Conservation (phyloP, 805 yeast genomes). For the Debaryomyces tyrocola region DNA sequence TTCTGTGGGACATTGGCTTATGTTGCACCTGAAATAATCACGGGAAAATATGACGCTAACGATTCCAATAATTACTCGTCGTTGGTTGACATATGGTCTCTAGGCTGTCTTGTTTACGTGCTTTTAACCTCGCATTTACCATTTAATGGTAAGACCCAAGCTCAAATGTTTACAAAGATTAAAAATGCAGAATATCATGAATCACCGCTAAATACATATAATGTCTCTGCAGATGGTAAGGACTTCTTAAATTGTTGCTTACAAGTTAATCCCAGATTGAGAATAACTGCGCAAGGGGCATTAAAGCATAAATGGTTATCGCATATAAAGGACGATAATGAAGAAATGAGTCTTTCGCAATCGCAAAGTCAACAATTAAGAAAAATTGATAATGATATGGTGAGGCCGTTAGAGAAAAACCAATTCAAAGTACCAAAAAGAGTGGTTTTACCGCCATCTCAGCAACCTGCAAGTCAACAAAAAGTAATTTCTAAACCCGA, state of each 20-base stretch:
- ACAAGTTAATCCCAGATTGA: conserved; percentile 69
- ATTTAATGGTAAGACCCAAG: conserved; percentile 90
- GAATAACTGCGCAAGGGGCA: conserved; percentile 78
- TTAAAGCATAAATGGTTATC: conserved; percentile 81
- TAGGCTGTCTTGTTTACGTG: conserved; percentile 92
- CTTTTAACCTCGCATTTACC: conserved; percentile 92
- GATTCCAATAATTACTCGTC: conserved; percentile 59
- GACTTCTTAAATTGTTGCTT: conserved; percentile 71
- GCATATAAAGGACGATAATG: conserved; percentile 22
- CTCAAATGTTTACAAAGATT: conserved; percentile 75
- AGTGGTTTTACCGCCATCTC: conserved; percentile 42
- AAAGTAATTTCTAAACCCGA: background rate
- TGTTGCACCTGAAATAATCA: conserved; percentile 90
- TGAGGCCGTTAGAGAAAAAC: conserved; percentile 38
- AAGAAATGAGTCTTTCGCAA: conserved; percentile 59
- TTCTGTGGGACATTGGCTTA: conserved; percentile 98
- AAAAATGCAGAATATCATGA: conserved; percentile 77
- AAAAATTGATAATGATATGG: conserved; percentile 43
- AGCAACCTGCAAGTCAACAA: conserved; percentile 15
- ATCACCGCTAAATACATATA: conserved; percentile 65
- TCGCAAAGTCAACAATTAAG: conserved; percentile 66
- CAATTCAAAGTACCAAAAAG: conserved; percentile 46
- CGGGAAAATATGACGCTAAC: conserved; percentile 51
- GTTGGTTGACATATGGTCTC: conserved; percentile 95
- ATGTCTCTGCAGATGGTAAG: conserved; percentile 66